phyloP scores from a whole-genome alignment of 176 grass and related monocot genomes.

The Avena atlantica region DNA sequence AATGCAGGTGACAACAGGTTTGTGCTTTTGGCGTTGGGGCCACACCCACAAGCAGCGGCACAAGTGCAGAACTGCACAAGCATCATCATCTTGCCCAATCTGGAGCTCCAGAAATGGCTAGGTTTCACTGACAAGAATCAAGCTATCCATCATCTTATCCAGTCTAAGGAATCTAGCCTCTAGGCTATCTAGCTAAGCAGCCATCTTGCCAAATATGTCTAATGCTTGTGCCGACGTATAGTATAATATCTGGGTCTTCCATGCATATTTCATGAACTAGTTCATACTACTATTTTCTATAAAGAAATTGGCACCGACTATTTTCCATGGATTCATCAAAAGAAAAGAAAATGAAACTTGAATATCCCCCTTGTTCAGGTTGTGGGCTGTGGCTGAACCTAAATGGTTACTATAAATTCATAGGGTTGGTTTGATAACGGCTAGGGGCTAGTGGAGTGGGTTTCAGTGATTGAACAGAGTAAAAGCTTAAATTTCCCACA shows the following conservation, averaged over 20 bases:
- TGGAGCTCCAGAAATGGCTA: constrained; percentile 10
- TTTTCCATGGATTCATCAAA: neutral
- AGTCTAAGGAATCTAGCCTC: neutral
- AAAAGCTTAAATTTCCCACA: neutral
- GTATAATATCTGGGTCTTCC: neutral
- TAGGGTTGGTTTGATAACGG: neutral
- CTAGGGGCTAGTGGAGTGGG: neutral
- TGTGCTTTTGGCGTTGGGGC: neutral
- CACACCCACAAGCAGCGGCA: neutral
- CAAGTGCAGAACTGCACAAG: neutral
- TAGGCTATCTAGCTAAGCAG: neutral
- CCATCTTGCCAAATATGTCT: neutral
- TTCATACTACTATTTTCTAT: neutral
- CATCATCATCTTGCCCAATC: constrained; percentile 9
- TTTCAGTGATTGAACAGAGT: neutral
- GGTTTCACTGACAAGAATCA: neutral
- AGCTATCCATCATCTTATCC: constrained; percentile 1
- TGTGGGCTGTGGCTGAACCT: neutral
- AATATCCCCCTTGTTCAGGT: neutral
- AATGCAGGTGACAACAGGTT: neutral
- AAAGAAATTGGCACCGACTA: neutral
- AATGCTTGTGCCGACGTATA: neutral
- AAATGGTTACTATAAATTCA: neutral
- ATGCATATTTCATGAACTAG: neutral
- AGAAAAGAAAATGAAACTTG: neutral